Percentiles rank a stretch among this genome's conserved stretches.
Evolutionary conservation across 257 asterid genomes (phyloP).

Genomic region (Anisodus tanguticus): DNA sequence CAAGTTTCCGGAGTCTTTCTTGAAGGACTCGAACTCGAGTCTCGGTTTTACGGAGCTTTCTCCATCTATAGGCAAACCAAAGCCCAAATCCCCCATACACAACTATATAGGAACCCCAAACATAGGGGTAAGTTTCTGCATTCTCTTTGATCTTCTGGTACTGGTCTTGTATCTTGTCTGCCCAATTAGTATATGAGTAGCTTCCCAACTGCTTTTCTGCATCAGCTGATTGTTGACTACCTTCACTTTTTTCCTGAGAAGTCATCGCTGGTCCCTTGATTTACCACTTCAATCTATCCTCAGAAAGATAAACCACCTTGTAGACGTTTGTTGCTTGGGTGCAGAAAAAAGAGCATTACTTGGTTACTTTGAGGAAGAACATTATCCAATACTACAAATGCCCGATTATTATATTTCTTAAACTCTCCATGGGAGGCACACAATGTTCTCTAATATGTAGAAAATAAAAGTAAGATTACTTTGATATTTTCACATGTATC

Average conservation of each 20-base stretch:
- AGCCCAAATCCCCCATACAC: constrained; percentile 76
- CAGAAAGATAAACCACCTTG: not conserved
- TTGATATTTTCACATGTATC: not conserved
- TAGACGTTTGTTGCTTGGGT: constrained; percentile 8
- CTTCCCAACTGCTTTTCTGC: constrained; percentile 43
- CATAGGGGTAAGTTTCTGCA: constrained; percentile 85
- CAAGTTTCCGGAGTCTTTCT: constrained; percentile 57
- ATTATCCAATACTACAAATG: not conserved
- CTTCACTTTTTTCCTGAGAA: constrained; percentile 45
- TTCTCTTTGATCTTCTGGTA: constrained; percentile 60
- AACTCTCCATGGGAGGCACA: not conserved
- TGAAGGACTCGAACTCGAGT: constrained; percentile 78
- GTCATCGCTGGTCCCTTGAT: constrained; percentile 41
- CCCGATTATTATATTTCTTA: not conserved
- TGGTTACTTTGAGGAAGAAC: not conserved
- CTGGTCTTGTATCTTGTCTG: constrained; percentile 46
- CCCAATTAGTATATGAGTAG: constrained; percentile 43
- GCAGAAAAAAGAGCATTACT: not conserved
- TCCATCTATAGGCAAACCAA: constrained; percentile 78
- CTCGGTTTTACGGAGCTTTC: constrained; percentile 74
- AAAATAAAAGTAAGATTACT: not conserved
- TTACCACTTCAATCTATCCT: not conserved
- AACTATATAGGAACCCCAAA: constrained; percentile 82
- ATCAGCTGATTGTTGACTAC: constrained; percentile 35
- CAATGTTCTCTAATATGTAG: not conserved